A percentile compares a stretch with the other conserved stretches of the same genome.
These are phyloP conservation scores for Mucor racemosus DNA, from an alignment of 371 early-diverging fungal genomes.

Conservation along the genomic window DNA sequence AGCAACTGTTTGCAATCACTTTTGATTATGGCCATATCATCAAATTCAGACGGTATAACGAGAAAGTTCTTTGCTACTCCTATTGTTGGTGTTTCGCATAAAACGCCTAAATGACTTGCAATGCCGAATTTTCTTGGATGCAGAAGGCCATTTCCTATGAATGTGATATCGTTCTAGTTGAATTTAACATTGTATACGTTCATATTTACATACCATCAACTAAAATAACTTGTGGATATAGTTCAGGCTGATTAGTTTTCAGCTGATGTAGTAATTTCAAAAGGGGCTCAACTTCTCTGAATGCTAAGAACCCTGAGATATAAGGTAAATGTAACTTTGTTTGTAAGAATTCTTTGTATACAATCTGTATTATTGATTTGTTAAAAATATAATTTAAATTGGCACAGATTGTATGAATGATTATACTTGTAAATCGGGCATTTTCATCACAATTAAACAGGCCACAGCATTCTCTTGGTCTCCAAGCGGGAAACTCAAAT, in stretches of 20 bases:
- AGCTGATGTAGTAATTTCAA: slow-evolving; percentile 58
- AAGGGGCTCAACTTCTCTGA: slow-evolving; percentile 80
- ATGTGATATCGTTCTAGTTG: too few relatives aligned
- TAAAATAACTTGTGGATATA: slow-evolving; percentile 76
- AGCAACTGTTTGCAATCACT: slow-evolving; percentile 32
- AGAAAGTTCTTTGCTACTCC: slow-evolving; percentile 91
- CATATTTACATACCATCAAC: slow-evolving; percentile 73
- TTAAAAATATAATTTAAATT: not conserved
- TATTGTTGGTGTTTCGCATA: slow-evolving; percentile 73
- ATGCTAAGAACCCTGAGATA: slow-evolving; percentile 88
- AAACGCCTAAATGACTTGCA: slow-evolving; percentile 87
- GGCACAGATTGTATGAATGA: slow-evolving; percentile 6
- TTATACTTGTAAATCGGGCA: slow-evolving; percentile 59
- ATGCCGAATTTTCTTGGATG: slow-evolving; percentile 90
- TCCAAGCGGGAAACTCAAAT: slow-evolving; percentile 77
- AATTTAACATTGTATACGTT: too few relatives aligned
- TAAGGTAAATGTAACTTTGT: slow-evolving; percentile 78
- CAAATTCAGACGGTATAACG: slow-evolving; percentile 56
- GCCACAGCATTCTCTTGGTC: slow-evolving; percentile 73
- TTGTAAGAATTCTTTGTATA: slow-evolving; percentile 54
- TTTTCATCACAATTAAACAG: slow-evolving; percentile 70
- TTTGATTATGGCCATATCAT: slow-evolving; percentile 34
- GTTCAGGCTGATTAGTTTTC: slow-evolving; percentile 48
- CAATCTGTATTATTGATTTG: slow-evolving; percentile 41
- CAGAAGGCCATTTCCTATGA: slow-evolving; percentile 72